Evolutionary conservation across 768 basidiomycete species (phyloP), one percentile per base, ranked within the genome.

Genomic region (Phylloporus scabripes): DNA sequence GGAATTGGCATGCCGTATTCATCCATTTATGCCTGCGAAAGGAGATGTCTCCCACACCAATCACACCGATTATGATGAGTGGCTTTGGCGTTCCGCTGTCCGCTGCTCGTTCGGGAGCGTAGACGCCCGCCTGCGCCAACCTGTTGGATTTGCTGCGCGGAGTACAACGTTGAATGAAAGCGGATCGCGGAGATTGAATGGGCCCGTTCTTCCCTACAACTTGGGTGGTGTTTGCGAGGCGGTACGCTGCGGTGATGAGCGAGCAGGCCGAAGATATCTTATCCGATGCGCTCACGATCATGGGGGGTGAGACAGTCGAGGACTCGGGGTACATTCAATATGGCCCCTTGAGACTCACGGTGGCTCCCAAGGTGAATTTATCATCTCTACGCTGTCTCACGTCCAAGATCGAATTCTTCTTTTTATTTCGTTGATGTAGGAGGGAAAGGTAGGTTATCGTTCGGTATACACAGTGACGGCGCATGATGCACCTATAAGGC

Each of bases 331-430:
- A 66, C 26, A 73, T 83, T 42, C 59, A 53, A 29, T 85, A 82
- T 50, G 82, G 83, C 21, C 73, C 78, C 28, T 65, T 83, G 47
- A 65, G 49, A 28, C 64, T 85, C 48, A 75, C 77, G 6, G 72
- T 80, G 32, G 78, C 83, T 38, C 74, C 77, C 33, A 83, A 85
- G 77, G 83, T 77, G 42, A 59, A 45, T 47, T 34, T 40, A 21
- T 29, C 37, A 31, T 37, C 41, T 42, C 38, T 37, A 26, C 14
- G 18, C 12, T 14, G 28, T 11, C 28, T 11, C 29, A 31, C 29
- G 11, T 31, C 46, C 18, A 45, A 23, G 32, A 32, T 33, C 46
- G 41, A 5, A 39, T 29, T 28, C 24, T 6, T 6, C 10, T 34
- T 23, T 34, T 36, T 17, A 47, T 40, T 23, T 28, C 12, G 3